These are phyloP conservation scores for Centella asiatica DNA, from an alignment of 129 eudicot genomes.

Conservation along the genomic window DNA sequence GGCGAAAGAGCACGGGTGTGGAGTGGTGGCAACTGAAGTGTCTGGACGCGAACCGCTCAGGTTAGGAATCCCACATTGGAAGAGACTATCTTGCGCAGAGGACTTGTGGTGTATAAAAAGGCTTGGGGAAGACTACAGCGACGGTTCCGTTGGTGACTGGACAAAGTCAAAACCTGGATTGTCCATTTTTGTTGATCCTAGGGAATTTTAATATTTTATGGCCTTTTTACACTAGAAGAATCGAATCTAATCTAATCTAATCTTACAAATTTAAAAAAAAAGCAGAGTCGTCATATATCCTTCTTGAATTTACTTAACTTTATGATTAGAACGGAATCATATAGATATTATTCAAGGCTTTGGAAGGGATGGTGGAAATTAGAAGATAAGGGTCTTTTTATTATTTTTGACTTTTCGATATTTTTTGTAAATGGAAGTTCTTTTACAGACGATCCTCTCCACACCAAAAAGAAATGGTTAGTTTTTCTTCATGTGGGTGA, in stretches of 20 bases:
- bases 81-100: conserved; percentile 63
- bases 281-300: not conserved
- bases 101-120: conserved; percentile 95
- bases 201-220: conserved; percentile 36
- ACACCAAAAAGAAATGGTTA: conserved; percentile 19
- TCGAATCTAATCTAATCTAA: not conserved
- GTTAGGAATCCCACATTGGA: conserved; percentile 82
- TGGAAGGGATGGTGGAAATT: not conserved
- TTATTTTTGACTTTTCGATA: not conserved
- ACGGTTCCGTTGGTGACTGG: conserved; percentile 92
- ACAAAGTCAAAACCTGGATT: conserved; percentile 67
- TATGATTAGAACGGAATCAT: not conserved
- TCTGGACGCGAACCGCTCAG: conserved; percentile 60
- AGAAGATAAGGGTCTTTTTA: not conserved
- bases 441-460: conserved; percentile 12
- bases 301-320: not conserved
- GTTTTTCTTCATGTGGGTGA: conserved; percentile 7
- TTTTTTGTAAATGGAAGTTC: not conserved
- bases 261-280: not conserved
- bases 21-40: conserved; percentile 95
- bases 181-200: conserved; percentile 91
- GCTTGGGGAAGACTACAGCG: conserved; percentile 74
- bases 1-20: conserved; percentile 65
- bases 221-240: conserved; percentile 7
- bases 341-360: not conserved